phyloP scores from a whole-genome alignment of 768 basidiomycete species.

The Dacryopinax spathularia region DNA sequence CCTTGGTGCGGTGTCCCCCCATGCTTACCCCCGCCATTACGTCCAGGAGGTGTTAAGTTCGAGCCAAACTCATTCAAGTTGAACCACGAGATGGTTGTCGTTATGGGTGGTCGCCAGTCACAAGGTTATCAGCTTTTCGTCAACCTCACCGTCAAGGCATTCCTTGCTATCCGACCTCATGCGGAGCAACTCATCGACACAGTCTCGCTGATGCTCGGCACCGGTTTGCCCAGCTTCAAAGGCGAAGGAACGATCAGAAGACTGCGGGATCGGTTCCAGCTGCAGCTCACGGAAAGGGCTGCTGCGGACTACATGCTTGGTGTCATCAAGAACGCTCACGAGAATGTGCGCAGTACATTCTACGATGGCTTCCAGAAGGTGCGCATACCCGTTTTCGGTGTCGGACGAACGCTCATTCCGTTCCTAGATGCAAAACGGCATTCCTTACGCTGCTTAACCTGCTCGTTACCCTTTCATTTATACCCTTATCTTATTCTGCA shows the following conservation, averaged over 20 bases:
- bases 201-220: slow-evolving; percentile 86
- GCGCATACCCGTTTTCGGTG: neutral
- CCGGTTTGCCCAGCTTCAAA: slow-evolving; percentile 91
- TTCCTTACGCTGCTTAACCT: neutral
- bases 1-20: slow-evolving; percentile 10
- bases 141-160: slow-evolving; percentile 87
- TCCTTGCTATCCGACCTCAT: slow-evolving; percentile 90
- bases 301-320: slow-evolving; percentile 91
- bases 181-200: slow-evolving; percentile 81
- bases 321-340: slow-evolving; percentile 80
- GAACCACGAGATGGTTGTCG: slow-evolving; percentile 93
- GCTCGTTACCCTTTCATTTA: neutral
- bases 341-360: slow-evolving; percentile 82
- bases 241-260: slow-evolving; percentile 84
- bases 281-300: slow-evolving; percentile 68
- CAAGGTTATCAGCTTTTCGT: slow-evolving; percentile 92
- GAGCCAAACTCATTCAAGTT: slow-evolving; percentile 97
- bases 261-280: slow-evolving; percentile 72
- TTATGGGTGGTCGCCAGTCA: slow-evolving; percentile 92
- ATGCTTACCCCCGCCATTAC: slow-evolving; percentile 25
- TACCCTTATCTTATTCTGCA: too few relatives aligned
- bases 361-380: slow-evolving; percentile 95
- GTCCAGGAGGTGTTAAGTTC: slow-evolving; percentile 90
- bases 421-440: slow-evolving; percentile 8
- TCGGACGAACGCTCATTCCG: neutral